These are phyloP conservation scores for Trichoderma brevicompactum DNA, from an alignment of 2,329 filamentous ascomycete genomes.

Conservation along the genomic window DNA sequence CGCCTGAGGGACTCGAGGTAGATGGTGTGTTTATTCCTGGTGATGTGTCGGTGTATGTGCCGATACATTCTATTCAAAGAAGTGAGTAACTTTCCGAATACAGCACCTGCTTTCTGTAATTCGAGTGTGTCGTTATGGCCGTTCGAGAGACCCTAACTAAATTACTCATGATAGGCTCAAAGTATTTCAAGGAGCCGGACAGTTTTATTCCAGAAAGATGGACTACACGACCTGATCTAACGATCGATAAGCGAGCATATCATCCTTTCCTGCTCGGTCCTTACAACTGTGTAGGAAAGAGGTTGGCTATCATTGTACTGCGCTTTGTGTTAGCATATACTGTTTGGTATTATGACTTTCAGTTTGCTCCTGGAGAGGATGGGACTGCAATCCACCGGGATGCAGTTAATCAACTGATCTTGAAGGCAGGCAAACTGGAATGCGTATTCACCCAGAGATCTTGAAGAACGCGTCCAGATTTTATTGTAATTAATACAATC, in stretches of 20 bases:
- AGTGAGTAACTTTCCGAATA: neutral
- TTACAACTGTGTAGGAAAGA: conserved; percentile 28
- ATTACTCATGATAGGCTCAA: conserved; percentile 38
- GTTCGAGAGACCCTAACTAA: neutral
- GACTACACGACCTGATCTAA: conserved; percentile 32
- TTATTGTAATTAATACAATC: neutral
- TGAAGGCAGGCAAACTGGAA: conserved; percentile 23
- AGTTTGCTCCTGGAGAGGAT: conserved; percentile 27
- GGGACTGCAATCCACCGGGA: conserved; percentile 19
- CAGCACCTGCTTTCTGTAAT: neutral
- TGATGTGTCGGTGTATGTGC: conserved; percentile 22
- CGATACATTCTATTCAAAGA: conserved; percentile 2
- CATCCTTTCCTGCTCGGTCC: conserved; percentile 26
- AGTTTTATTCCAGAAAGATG: conserved; percentile 36
- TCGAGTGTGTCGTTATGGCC: neutral
- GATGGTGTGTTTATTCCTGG: conserved; percentile 38
- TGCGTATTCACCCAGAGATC: conserved; percentile 1
- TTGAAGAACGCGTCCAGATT: neutral
- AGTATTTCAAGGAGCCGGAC: conserved; percentile 28
- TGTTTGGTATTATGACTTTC: conserved; percentile 25
- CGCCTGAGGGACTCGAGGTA: conserved; percentile 36
- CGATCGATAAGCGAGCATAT: conserved; percentile 33
- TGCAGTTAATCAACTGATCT: neutral
- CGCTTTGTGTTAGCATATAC: conserved; percentile 22
- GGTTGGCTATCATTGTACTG: neutral